Base-by-base conservation (phyloP, 176 grass and related monocot species). In the maize (Zea mays) region DNA sequence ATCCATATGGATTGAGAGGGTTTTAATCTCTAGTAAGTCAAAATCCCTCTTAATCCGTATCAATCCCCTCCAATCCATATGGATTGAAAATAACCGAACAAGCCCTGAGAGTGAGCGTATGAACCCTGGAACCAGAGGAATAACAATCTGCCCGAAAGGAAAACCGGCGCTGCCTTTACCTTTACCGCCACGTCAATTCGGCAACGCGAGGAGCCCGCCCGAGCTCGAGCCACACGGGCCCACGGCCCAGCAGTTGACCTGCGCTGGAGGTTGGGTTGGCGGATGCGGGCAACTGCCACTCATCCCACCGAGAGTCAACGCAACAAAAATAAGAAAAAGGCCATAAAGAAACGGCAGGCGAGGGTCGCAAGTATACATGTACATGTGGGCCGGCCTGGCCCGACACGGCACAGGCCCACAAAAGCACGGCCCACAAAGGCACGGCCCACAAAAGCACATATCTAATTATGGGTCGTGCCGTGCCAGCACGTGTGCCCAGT, bases 201-300 rank as follows among this genome's bases (percentile, higher is more conserved):
- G 58, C 48, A 62, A 43, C 36, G 7, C 12, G 10, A 9, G 13
- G 5, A 42, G 12, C 4, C 10, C 0, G 9, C 27, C 27, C 27
- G 38, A 84, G 50, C 54, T 58, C 27, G 34, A 39, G 16, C 27
- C 27, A 16, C 49, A 52, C 14, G 49, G 15, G 2, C 50, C 5
- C 50, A 15, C 52, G 17, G 7, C 54, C 54, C 17, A 19, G 15
- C 17, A 39, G 57, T 77, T 82, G 79, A 82, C 85, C 49, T 62
- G 7, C 16, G 8, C 5, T 15, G 45, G 52, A 50, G 39, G 59
- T 0, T 61, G 9, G 59, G 40, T 55, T 63, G 71, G 65, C 64
- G 5, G 72, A 64, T 57, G 20, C 73, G n/a, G 12, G 35, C 42
- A 7, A 50, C 49, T 66, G 73, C 12, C 73, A 36, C 41, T 7